Conservation (phyloP, 139 green algal species). For the Chlorella sp. region DNA sequence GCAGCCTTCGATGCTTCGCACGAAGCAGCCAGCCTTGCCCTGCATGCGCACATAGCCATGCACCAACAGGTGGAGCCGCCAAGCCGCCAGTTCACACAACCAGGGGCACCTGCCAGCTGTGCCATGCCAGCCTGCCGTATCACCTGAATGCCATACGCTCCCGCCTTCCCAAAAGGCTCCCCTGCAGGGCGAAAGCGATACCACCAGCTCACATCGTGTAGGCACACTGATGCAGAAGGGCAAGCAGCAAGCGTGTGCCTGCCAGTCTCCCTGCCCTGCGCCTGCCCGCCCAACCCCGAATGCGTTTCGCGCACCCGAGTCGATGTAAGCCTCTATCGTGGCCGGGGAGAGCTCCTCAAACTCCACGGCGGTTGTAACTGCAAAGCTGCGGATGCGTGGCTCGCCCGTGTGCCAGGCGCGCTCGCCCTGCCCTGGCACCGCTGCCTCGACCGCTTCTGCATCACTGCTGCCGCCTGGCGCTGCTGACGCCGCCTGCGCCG, state of each 20-base stretch:
- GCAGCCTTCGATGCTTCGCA: slow-evolving; percentile 78
- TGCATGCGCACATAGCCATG: slow-evolving; percentile 61
- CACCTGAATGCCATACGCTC: slow-evolving; percentile 76
- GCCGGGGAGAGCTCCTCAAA: slow-evolving; percentile 72
- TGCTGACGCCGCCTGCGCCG: neutral
- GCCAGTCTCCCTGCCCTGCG: no score
- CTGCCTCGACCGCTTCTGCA: neutral
- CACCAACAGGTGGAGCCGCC: no score
- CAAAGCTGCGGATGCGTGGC: slow-evolving; percentile 55
- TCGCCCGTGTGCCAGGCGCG: neutral
- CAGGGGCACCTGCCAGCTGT: neutral
- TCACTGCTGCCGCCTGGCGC: neutral
- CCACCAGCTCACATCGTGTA: no score
- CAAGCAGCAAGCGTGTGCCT: no score
- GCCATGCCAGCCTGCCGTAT: neutral
- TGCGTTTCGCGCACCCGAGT: slow-evolving; percentile 54
- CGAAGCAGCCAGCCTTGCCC: slow-evolving; percentile 76
- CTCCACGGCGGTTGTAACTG: slow-evolving; percentile 69
- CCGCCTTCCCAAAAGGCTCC: slow-evolving; percentile 85
- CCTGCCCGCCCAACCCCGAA: no score
- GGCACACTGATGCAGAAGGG: no score
- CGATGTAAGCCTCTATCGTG: slow-evolving; percentile 78
- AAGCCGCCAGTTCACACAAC: neutral
- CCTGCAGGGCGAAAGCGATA: no score
- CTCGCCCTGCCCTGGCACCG: no score